Conservation (phyloP, 2,329 filamentous ascomycete genomes). For the Emergomyces africanus region DNA sequence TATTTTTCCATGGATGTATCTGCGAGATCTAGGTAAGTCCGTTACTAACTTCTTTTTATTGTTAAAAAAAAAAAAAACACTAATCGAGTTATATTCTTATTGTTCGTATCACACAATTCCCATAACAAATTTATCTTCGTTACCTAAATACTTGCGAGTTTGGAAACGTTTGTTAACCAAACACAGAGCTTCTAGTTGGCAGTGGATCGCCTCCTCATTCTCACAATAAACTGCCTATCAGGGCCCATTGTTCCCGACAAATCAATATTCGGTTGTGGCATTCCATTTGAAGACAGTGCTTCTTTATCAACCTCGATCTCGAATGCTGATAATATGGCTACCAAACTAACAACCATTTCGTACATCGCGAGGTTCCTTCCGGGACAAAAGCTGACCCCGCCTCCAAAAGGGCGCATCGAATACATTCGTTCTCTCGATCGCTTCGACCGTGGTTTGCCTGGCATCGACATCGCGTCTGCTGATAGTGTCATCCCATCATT, state of each 20-base stretch:
- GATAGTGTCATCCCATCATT: not conserved
- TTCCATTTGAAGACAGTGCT: conserved; percentile 5
- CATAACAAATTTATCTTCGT: not conserved
- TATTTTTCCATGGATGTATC: not conserved
- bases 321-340: conserved; percentile 4
- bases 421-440: conserved; percentile 5
- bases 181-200: not conserved
- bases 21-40: too few species aligned
- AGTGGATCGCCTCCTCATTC: conserved; percentile 5
- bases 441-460: conserved; percentile 3
- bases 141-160: not conserved
- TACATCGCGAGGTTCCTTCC: conserved; percentile 7
- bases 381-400: conserved; percentile 5
- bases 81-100: too few species aligned
- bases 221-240: conserved; percentile 8
- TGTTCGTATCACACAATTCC: too few species aligned
- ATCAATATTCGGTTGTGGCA: conserved; percentile 1
- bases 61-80: too few species aligned
- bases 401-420: conserved; percentile 7
- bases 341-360: conserved; percentile 4
- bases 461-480: conserved; percentile 6
- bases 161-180: not conserved
- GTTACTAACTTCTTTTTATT: too few species aligned
- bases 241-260: conserved; percentile 5
- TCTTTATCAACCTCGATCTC: conserved; percentile 9